A percentile compares a stretch with the other conserved stretches of the same genome.
Evolutionary conservation across 495 filamentous ascomycete genomes (phyloP).

Genomic region (Cercophora samala): DNA sequence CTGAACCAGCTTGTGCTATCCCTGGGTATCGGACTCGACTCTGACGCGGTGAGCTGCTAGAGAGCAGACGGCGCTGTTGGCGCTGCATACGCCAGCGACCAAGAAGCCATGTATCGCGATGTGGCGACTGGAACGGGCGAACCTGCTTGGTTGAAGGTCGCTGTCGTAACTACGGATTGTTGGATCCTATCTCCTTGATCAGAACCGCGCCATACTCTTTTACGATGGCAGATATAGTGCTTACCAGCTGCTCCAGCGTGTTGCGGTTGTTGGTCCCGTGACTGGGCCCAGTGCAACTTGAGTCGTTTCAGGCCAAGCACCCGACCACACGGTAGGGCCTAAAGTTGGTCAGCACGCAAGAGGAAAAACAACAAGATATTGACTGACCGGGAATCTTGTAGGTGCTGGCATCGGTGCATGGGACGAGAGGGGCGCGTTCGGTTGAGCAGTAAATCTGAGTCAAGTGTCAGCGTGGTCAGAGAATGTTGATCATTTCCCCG

Average conservation of each 20-base stretch:
- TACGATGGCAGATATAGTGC: background rate
- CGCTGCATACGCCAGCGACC: constrained; percentile 26
- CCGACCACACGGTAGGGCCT: constrained; percentile 36
- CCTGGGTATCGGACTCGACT: background rate
- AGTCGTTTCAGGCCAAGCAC: constrained; percentile 36
- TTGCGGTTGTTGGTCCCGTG: constrained; percentile 22
- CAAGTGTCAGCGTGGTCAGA: background rate
- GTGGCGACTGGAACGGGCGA: constrained; percentile 20
- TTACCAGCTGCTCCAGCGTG: constrained; percentile 34
- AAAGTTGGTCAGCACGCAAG: constrained; percentile 7
- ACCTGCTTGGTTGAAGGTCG: constrained; percentile 22
- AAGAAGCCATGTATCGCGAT: constrained; percentile 30
- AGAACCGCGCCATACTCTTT: background rate
- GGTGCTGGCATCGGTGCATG: constrained; percentile 28
- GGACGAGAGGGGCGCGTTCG: constrained; percentile 24
- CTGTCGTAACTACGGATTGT: constrained; percentile 35
- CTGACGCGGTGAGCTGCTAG: background rate
- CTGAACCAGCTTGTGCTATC: background rate
- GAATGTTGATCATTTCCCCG: background rate
- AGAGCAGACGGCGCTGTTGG: constrained; percentile 8
- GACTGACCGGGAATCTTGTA: constrained; percentile 27
- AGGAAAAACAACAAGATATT: background rate
- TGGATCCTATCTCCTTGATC: constrained; percentile 19
- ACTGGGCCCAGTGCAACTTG: constrained; percentile 28
- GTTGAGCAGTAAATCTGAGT: constrained; percentile 34